A percentile compares a stretch with the other conserved stretches of the same genome.
Evolutionary conservation across 2,329 filamentous ascomycete species (phyloP).

Genomic region (Penicillium capsulatum): DNA sequence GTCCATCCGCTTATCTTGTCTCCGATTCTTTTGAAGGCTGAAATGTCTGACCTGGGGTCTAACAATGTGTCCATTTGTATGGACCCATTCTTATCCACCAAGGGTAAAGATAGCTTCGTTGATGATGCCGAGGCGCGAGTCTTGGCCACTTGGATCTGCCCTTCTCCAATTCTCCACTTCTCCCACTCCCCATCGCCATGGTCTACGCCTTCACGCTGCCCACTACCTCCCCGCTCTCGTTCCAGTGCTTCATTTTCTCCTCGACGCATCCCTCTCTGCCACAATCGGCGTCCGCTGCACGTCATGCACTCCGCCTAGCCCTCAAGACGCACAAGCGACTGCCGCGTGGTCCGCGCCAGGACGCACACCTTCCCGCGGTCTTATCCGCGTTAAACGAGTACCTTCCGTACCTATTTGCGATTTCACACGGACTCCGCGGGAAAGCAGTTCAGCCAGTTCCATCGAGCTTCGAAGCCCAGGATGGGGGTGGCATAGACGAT

Average conservation of each 20-base stretch:
- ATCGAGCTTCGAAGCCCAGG: neutral
- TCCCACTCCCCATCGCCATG: slow-evolving; percentile 52
- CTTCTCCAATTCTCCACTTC: no score
- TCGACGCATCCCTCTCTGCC: slow-evolving; percentile 86
- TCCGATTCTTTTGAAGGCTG: no score
- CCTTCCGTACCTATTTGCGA: slow-evolving; percentile 73
- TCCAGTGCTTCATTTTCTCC: slow-evolving; percentile 71
- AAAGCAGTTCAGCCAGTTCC: neutral
- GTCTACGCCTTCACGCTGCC: slow-evolving; percentile 84
- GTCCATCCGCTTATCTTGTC: no score
- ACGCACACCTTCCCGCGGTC: slow-evolving; percentile 65
- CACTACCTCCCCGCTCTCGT: slow-evolving; percentile 82
- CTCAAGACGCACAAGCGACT: slow-evolving; percentile 88
- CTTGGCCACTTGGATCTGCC: no score
- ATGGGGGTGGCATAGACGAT: neutral
- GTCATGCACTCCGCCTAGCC: slow-evolving; percentile 74
- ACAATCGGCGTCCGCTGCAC: slow-evolving; percentile 73
- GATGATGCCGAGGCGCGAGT: no score
- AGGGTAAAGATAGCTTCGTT: no score
- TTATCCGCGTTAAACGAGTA: slow-evolving; percentile 69
- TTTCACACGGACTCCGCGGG: slow-evolving; percentile 66
- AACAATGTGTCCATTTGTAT: no score
- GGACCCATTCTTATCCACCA: no score
- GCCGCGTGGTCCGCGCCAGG: slow-evolving; percentile 61
- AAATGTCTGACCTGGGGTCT: no score